Conservation (phyloP, 2,329 filamentous ascomycete species). For the Penicillium sp. region DNA sequence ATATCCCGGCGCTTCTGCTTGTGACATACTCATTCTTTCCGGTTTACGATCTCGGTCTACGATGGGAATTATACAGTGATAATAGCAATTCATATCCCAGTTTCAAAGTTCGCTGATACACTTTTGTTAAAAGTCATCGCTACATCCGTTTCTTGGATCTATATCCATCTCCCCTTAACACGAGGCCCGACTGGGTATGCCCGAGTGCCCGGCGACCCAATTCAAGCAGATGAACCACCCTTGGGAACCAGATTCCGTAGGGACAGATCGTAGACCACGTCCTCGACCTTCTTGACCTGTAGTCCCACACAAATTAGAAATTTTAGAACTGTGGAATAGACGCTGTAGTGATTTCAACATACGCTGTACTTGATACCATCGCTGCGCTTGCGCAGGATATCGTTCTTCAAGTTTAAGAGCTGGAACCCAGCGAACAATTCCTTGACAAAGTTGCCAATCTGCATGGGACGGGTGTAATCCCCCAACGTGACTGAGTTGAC, state of each 20-base stretch:
- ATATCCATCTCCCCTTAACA: background rate
- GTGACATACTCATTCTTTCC: conserved; percentile 1
- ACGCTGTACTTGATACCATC: conserved; percentile 92
- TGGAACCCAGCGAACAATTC: conserved; percentile 95
- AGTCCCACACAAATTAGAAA: conserved; percentile 2
- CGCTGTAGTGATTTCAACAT: conserved; percentile 19
- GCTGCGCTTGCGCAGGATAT: conserved; percentile 78
- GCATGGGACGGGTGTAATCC: conserved; percentile 78
- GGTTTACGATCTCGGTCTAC: background rate
- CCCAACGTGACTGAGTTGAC: conserved; percentile 92
- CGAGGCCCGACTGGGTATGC: background rate
- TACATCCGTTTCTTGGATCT: background rate
- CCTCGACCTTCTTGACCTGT: conserved; percentile 91
- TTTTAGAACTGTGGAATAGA: background rate
- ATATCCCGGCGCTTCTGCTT: conserved; percentile 13
- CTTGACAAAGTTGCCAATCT: conserved; percentile 90
- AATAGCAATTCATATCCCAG: background rate
- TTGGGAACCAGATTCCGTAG: conserved; percentile 74
- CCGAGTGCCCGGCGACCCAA: background rate
- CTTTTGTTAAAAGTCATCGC: background rate
- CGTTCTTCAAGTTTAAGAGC: conserved; percentile 95
- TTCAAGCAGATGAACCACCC: conserved; percentile 20
- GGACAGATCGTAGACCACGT: conserved; percentile 93
- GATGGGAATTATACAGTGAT: background rate
- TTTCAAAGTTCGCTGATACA: background rate